Evolutionary conservation across 768 basidiomycete species (phyloP), one percentile per base, ranked within the genome.

Genomic region (Leccinum uliginosum): DNA sequence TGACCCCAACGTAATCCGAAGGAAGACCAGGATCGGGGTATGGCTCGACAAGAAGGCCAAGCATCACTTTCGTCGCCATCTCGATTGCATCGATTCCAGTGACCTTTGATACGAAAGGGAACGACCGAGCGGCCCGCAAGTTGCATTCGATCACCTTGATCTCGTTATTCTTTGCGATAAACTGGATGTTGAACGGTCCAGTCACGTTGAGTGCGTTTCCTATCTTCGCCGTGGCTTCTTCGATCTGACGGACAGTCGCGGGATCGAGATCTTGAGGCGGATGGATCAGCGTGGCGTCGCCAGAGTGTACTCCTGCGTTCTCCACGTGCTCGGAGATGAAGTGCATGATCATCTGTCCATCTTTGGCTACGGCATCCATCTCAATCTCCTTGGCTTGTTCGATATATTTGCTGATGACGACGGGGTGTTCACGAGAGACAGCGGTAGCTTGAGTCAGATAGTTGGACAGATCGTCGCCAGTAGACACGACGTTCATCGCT

Each of bases 71-170:
- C 43, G 96, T 99, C 34, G 96, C 97, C 84, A 98, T 86, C 77
- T 98, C 96, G 64, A 99, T 98, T 4, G 96, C 96, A 69, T 99
- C 95, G 64, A 98, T 82, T 32, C 94, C 94, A 8, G 97, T 98
- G 58, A 97, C 93, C 74, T 99, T 99, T 8, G 94, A 97, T 24
- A 99, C 96, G 78, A 99, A 99, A 43, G 96, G 96, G 84, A 96
- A 98, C 0, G 96, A 98, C 59, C 96, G 85, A 23, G 96, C 96
- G 0, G 97, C 97, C 55, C 96, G 92, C 32, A 99, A 78, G 75
- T 99, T 99, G 75, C 96, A 98, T 73, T 99, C 96, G 71, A 99
- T 99, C 65, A 99, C 96, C 81, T 99, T 99, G 81, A 99, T 98
- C 74, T 98, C 96, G 76, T 98, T 98, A 76, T 99, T 91, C 83